Evolutionary conservation across 2,329 filamentous ascomycete species (phyloP), one percentile per base, ranked within the genome.

Genomic region (Alternaria triticimaculans): DNA sequence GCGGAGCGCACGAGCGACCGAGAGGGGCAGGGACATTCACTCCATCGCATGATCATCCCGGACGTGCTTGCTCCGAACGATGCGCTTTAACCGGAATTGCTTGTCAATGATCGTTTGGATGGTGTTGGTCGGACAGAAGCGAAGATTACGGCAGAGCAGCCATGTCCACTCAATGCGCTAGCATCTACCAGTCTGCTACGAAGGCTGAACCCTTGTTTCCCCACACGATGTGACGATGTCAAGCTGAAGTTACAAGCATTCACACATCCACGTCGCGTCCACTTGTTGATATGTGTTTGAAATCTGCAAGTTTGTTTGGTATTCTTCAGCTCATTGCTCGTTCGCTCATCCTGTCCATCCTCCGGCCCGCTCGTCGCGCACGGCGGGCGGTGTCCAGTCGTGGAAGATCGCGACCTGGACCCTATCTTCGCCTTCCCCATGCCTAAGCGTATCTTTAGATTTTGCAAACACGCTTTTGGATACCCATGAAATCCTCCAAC

Each of bases 401-500:
- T 66, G 58, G 50, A 60, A 55, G 23, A 55, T 51, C 53, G 37
- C 55, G 30, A 54, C 68, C 56, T 55, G 20, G 60, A 65, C 65
- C 49, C 49, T 58, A 64, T 64, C 59, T 60, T 63, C 54, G 51
- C 59, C 68, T 60, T 46, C 64, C 55, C 59, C 50, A 63, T 45
- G 62, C 63, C 54, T 55, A 59, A 57, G 58, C 64, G 54, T 46
- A 60, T 30, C 48, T 58, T 65, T 50, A 26, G 55, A 55, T 62
- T 58, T 63, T 59, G 67, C 65, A 66, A 66, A 69, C 70, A 76
- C 73, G 75, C 75, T 77, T 76, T 75, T 75, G 58, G 68, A 73
- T 65, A 67, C 69, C 68, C 67, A 54, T 71, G 62, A 71, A 72
- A 56, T 70, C 68, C 58, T 71, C 66, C 63, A 78, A 78, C 77